Conservation (phyloP, 2,329 filamentous ascomycete genomes). For the Exophiala phaeomuriformis region DNA sequence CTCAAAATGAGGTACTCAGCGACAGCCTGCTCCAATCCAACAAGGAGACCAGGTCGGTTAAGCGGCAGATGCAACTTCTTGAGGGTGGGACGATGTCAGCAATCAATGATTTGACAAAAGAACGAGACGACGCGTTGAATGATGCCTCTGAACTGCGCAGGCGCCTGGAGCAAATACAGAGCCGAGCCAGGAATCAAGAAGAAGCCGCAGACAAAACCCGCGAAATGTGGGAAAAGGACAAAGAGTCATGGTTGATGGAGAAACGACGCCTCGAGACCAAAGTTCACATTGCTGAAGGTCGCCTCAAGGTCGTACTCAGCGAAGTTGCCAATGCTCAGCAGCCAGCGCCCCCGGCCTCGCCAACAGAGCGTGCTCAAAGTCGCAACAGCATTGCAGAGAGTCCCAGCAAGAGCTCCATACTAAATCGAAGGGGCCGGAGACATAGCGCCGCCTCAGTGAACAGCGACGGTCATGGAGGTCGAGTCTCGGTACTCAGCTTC, state of each 20-base stretch:
- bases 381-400: conserved; percentile 24
- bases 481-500: conserved; percentile 64
- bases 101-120: conserved; percentile 70
- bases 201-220: conserved; percentile 75
- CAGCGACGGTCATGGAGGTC: conserved; percentile 50
- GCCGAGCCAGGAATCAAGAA: conserved; percentile 69
- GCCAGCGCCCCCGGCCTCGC: conserved; percentile 29
- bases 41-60: conserved; percentile 72
- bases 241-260: conserved; percentile 75
- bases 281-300: conserved; percentile 80
- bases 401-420: conserved; percentile 24
- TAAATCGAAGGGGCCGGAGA: conserved; percentile 47
- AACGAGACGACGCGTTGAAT: conserved; percentile 77
- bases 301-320: conserved; percentile 74
- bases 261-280: conserved; percentile 74
- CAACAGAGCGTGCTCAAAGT: conserved; percentile 23
- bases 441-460: conserved; percentile 48
- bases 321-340: conserved; percentile 56
- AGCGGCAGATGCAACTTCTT: conserved; percentile 75
- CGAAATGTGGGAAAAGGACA: conserved; percentile 75
- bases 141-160: conserved; percentile 63
- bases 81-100: conserved; percentile 85
- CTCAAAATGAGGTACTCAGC: conserved; percentile 66
- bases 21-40: conserved; percentile 54
- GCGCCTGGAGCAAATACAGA: conserved; percentile 70